A percentile compares a stretch with the other conserved stretches of the same genome.
phyloP scores from a whole-genome alignment of 2,329 filamentous ascomycete genomes.

The Fusarium sp. region DNA sequence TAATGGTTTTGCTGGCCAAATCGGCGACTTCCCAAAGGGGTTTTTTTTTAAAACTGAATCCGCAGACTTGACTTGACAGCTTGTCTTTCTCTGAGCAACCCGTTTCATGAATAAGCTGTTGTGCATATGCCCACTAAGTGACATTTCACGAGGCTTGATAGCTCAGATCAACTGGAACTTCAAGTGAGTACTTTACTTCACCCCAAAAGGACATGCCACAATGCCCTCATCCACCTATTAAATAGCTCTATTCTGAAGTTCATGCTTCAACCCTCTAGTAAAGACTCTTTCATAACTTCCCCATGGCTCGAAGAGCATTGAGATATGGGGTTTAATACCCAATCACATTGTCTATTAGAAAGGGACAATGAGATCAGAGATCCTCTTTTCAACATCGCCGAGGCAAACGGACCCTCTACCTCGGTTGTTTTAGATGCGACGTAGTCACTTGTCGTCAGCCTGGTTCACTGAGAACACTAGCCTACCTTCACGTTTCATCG shows the following conservation, averaged over 20 bases:
- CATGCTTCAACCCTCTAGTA: neutral
- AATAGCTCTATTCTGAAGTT: neutral
- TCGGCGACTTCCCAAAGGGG: neutral
- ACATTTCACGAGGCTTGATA: neutral
- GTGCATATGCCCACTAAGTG: neutral
- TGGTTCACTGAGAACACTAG: neutral
- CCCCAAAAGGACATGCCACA: neutral
- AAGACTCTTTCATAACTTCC: neutral
- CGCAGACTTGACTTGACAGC: neutral
- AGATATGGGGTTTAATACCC: neutral
- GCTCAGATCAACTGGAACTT: neutral
- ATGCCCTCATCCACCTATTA: too few relatives aligned
- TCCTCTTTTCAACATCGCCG: neutral
- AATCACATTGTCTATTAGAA: neutral
- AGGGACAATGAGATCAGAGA: neutral
- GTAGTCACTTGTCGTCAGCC: neutral
- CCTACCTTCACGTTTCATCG: neutral
- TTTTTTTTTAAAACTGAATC: neutral
- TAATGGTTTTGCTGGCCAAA: neutral
- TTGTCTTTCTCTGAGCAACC: neutral
- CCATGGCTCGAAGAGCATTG: neutral
- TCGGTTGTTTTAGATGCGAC: too few relatives aligned
- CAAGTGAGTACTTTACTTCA: neutral
- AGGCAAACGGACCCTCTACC: neutral
- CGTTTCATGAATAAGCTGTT: neutral